Evolutionary conservation across 2,329 filamentous ascomycete genomes (phyloP), one percentile per base, ranked within the genome.

Genomic region (Ilyonectria destructans): DNA sequence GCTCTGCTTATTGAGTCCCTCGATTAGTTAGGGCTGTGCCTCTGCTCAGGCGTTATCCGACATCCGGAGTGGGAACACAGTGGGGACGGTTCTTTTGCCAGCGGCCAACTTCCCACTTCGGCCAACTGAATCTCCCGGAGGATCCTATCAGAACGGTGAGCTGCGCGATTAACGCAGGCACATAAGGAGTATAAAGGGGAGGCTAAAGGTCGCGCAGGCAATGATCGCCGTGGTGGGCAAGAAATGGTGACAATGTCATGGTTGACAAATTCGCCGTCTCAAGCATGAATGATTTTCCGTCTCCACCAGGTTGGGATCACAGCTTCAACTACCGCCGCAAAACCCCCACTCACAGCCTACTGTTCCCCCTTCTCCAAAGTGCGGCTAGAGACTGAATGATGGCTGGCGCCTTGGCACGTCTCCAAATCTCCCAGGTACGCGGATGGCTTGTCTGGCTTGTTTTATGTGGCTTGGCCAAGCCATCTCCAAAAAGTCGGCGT

Each of bases 231-330:
- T 57, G 15, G 26, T 17, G 13, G 48, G 19, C 19, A 56, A 15
- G 45, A 45, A 55, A 48, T 9, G 35, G 48, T 7, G 45, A 29
- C 52, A 54, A 33, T 62, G 64, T 62, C 58, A 62, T 62, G n/a
- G 13, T 48, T 67, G 52, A 67, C 52, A 62, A 57, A 62, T 62
- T 21, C 5, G 17, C 21, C 45, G n/a, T 23, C 17, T 6, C 7
- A 43, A 7, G 26, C 26, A n/a, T 19, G 26, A 15, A 29, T 37
- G 23, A 33, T 45, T 59, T 26, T 33, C 43, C 51, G 48, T 59
- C 29, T 19, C 31, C 46, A 58, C 46, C 19, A 19, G 9, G 33
- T n/a, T 19, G 10, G 46, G 21, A 63, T 51, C 26, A 31, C 6
- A 9, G 35, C 46, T 52, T 3, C 15, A 37, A 48, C 9, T 46